These are phyloP conservation scores for Leccinum arenicola DNA, from an alignment of 768 basidiomycete genomes.

Conservation along the genomic window DNA sequence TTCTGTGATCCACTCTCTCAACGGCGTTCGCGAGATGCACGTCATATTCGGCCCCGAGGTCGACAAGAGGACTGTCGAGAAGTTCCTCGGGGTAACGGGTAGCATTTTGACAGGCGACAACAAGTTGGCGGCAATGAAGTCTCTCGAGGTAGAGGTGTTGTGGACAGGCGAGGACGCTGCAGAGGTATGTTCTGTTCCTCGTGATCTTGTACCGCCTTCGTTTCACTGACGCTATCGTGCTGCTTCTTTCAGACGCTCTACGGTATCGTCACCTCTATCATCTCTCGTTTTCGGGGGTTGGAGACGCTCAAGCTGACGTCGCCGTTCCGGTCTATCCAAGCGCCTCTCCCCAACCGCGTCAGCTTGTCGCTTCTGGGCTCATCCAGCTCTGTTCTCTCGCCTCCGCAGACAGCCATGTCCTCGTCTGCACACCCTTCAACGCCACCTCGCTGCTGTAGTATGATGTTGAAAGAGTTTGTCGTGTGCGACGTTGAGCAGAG, in stretches of 20 bases:
- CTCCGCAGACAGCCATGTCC: neutral
- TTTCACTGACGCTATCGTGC: neutral
- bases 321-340: conserved; percentile 28
- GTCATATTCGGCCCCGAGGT: conserved; percentile 30
- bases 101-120: conserved; percentile 17
- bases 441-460: neutral
- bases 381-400: conserved; percentile 8
- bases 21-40: conserved; percentile 30
- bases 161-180: conserved; percentile 30
- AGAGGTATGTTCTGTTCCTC: conserved; percentile 17
- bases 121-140: conserved; percentile 13
- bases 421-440: neutral
- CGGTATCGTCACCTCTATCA: conserved; percentile 29
- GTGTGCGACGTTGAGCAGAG: conserved; percentile 23
- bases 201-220: neutral
- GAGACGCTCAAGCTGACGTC: conserved; percentile 31
- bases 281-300: conserved; percentile 30
- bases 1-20: conserved; percentile 23
- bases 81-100: conserved; percentile 28
- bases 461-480: conserved; percentile 27
- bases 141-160: conserved; percentile 27
- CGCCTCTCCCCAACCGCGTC: conserved; percentile 11
- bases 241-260: conserved; percentile 23
- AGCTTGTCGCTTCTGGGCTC: conserved; percentile 1
- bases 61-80: conserved; percentile 33